phyloP scores from a whole-genome alignment of 306 rosid genomes.

The Cucumis melo region DNA sequence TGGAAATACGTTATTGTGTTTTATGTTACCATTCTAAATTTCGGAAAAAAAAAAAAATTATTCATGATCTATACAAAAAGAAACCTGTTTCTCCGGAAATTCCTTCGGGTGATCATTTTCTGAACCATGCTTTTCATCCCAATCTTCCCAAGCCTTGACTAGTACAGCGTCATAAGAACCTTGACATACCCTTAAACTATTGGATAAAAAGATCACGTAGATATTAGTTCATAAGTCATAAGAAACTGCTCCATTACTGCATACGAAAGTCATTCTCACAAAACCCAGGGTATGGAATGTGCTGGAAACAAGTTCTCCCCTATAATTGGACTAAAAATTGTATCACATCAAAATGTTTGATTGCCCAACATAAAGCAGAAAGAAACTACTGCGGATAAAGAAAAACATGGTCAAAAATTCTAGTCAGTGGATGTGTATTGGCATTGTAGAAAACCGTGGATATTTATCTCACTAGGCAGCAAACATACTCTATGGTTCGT shows the following conservation, averaged over 20 bases:
- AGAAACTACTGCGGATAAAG: neutral
- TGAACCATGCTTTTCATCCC: conserved; percentile 56
- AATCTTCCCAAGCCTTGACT: conserved; percentile 72
- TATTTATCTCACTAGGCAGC: neutral
- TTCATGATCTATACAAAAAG: conserved; percentile 3
- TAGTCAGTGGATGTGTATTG: neutral
- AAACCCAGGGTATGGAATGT: neutral
- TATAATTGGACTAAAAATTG: neutral
- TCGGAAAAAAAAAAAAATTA: neutral
- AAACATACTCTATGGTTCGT: conserved; percentile 57
- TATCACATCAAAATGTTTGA: neutral
- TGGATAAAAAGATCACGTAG: conserved; percentile 7
- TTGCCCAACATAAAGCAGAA: neutral
- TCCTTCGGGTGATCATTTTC: conserved; percentile 82
- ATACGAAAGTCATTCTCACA: neutral
- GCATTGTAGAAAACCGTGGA: neutral
- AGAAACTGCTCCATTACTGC: neutral
- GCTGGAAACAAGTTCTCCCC: neutral
- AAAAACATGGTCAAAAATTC: neutral
- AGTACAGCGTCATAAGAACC: conserved; percentile 56
- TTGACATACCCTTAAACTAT: conserved; percentile 71
- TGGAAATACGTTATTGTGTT: neutral
- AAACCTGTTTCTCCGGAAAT: conserved; percentile 79
- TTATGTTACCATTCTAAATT: neutral
- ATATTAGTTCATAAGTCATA: neutral